Evolutionary conservation across 192 early-diverging fungal species (phyloP), one percentile per base, ranked within the genome.

Genomic region (Linnemannia hyalina): DNA sequence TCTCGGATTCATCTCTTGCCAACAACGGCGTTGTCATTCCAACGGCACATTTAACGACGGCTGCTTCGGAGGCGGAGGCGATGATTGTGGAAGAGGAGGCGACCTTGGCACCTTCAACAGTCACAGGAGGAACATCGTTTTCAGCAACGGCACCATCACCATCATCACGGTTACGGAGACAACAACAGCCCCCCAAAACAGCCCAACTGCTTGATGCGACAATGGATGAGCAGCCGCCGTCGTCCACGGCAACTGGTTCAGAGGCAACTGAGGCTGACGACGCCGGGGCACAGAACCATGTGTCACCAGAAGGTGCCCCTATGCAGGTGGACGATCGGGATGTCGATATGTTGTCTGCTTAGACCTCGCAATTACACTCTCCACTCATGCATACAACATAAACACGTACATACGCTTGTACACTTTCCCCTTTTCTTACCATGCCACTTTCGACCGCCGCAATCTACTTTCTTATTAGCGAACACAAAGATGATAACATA

Each of bases 1-100:
- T 76, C 11, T 77, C 75, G 68, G 80, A 81, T 49, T 40, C 63
- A 18, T 49, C 57, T 32, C 60, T 29, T 29, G 60, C 29, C 60
- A 65, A 32, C n/a, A 65, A 15, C 3, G 32, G 29, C 10, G 60
- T 65, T 6, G 60, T 65, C 10, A 15, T 65, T 32, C 29, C 60
- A 13, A 32, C 29, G n/a, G 60, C 18, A 42, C 20, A 23, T 9
- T 40, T 42, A 6, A 16, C 20, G 13, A 20, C 69, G 23, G 10
- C 26, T 23, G 11, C 26, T 6, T 15, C 46, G 9, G 49, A 23
- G 6, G 74, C 32, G n/a, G 49, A 57, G 10, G 26, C 16, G 35
- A 47, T 55, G 46, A 16, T 52, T 5, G 74, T 55, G 52, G 74
- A 32, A 0, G 32, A 32, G 6, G 32, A 52, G 32, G 32, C 22